Evolutionary conservation across 495 filamentous ascomycete species (phyloP).

Genomic region (Penicillium arizonense): DNA sequence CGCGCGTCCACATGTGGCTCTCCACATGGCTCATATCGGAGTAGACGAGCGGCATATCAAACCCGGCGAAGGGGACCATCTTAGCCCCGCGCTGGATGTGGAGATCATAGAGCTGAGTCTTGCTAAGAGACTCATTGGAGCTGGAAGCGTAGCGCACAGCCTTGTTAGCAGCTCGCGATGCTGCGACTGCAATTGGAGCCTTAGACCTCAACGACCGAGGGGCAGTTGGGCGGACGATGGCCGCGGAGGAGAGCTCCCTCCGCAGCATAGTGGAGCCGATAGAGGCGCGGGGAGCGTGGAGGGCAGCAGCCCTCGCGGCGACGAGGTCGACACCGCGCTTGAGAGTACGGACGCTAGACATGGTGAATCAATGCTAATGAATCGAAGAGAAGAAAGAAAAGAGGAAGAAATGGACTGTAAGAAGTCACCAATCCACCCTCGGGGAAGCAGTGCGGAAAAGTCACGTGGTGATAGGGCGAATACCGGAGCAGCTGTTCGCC

Average conservation of each 20-base stretch:
- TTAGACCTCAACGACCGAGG: constrained; percentile 17
- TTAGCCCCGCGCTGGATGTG: constrained; percentile 79
- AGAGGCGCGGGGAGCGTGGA: constrained; percentile 31
- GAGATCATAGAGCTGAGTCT: constrained; percentile 81
- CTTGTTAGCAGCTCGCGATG: constrained; percentile 18
- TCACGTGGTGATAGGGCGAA: constrained; percentile 42
- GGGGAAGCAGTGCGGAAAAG: constrained; percentile 38
- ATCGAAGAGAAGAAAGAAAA: constrained; percentile 16
- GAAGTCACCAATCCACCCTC: constrained; percentile 19
- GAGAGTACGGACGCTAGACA: constrained; percentile 36
- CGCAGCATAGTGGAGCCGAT: constrained; percentile 38
- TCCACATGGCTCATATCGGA: constrained; percentile 66
- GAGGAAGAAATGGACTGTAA: constrained; percentile 12
- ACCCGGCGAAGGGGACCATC: constrained; percentile 97
- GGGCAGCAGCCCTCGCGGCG: constrained; percentile 27
- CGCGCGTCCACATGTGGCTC: constrained; percentile 84
- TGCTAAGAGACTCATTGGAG: constrained; percentile 52
- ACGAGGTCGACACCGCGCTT: constrained; percentile 33
- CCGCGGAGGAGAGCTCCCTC: constrained; percentile 36
- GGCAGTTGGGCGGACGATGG: constrained; percentile 22
- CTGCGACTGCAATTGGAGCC: constrained; percentile 10
- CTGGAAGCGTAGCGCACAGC: constrained; percentile 58
- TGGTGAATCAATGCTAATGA: constrained; percentile 23
- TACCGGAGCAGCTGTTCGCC: constrained; percentile 19
- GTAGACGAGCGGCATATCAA: constrained; percentile 91